Percentiles rank a stretch among this genome's conserved stretches.
Evolutionary conservation across 805 yeast species (phyloP).

Genomic region (Candida xyloterini): DNA sequence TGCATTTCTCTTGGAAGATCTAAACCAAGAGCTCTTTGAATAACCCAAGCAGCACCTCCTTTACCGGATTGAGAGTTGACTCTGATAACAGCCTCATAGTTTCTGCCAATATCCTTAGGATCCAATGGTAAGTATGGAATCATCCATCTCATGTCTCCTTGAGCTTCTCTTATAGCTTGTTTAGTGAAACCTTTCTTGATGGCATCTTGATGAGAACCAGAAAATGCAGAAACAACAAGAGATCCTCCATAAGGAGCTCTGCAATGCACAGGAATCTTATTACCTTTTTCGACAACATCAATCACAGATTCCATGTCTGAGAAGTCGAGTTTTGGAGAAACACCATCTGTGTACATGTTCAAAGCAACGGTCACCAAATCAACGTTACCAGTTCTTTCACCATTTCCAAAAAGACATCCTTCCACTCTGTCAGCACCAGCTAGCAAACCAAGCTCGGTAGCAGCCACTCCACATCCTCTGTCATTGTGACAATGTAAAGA

Average conservation of each 20-base stretch:
- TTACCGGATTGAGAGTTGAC: constrained; percentile 86
- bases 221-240: constrained; percentile 73
- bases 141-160: constrained; percentile 56
- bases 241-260: constrained; percentile 83
- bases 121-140: constrained; percentile 78
- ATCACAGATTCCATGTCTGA: constrained; percentile 65
- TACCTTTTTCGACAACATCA: constrained; percentile 70
- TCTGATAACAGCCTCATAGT: constrained; percentile 77
- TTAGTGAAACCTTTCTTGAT: constrained; percentile 39
- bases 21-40: constrained; percentile 64
- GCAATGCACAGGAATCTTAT: constrained; percentile 69
- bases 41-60: constrained; percentile 85
- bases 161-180: constrained; percentile 48
- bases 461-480: constrained; percentile 83
- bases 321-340: constrained; percentile 67
- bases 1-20: constrained; percentile 74
- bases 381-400: constrained; percentile 84
- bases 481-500: constrained; percentile 78
- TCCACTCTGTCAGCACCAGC: constrained; percentile 89
- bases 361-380: constrained; percentile 73
- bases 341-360: constrained; percentile 77
- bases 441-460: constrained; percentile 68
- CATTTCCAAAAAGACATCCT: constrained; percentile 80
- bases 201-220: constrained; percentile 49
- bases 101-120: constrained; percentile 78